Percentiles rank a stretch among this genome's conserved stretches.
Evolutionary conservation across 306 rosid genomes (phyloP).

Genomic region (Castanospermum australe): DNA sequence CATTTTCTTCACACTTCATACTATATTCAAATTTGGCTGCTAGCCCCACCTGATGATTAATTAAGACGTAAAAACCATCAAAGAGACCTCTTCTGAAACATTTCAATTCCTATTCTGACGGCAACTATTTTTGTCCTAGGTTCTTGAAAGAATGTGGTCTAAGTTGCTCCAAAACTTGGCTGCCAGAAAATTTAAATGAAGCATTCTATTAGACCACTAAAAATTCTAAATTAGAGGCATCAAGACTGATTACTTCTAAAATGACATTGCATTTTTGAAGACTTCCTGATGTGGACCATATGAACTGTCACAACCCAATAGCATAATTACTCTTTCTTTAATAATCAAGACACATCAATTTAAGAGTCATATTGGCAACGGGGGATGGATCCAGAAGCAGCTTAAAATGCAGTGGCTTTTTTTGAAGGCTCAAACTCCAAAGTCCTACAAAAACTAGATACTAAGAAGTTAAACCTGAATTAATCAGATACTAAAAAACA

Average conservation of each 20-base stretch:
- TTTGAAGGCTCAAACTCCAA: conserved; percentile 10
- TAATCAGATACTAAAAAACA: not conserved
- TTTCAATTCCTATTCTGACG: not conserved
- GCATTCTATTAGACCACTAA: not conserved
- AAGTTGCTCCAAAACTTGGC: not conserved
- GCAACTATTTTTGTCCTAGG: not conserved
- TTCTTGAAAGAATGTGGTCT: not conserved
- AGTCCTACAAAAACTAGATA: not conserved
- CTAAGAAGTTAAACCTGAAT: not conserved
- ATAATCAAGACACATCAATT: not conserved
- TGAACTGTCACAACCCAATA: not conserved
- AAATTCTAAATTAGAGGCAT: not conserved
- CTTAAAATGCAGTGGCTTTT: not conserved
- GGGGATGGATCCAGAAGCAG: not conserved
- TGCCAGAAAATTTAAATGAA: not conserved
- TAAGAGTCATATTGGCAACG: not conserved
- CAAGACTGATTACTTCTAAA: not conserved
- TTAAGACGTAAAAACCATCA: not conserved
- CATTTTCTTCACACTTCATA: not conserved
- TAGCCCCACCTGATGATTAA: not conserved
- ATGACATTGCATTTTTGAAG: not conserved
- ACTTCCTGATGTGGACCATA: not conserved
- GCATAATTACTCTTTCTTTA: not conserved
- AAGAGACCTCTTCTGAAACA: not conserved
- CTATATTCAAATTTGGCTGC: not conserved